Evolutionary conservation across 345 rosid species (phyloP).

Genomic region (Mangifera indica): DNA sequence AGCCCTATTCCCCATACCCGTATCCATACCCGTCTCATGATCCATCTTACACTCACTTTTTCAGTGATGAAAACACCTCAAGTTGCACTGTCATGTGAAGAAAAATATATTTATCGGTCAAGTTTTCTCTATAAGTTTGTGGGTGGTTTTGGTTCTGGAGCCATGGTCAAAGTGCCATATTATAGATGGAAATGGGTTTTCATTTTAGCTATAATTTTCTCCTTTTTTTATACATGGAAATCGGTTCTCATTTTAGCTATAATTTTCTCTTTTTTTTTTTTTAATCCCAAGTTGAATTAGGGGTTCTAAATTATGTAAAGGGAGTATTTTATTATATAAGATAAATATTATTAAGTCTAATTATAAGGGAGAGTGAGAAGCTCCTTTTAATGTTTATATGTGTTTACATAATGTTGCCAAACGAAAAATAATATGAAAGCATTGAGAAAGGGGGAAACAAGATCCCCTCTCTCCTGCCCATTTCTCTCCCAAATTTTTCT

Average conservation of each 20-base stretch:
- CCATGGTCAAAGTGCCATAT: constrained; percentile 40
- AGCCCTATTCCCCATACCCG: constrained; percentile 44
- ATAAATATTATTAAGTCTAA: constrained; percentile 25
- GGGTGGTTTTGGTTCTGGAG: constrained; percentile 9
- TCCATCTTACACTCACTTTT: constrained; percentile 48
- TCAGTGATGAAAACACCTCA: constrained; percentile 87
- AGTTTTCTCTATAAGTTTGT: background rate
- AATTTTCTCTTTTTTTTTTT: constrained; percentile 11
- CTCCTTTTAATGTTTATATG: constrained; percentile 49
- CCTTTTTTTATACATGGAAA: background rate
- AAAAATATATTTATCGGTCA: background rate
- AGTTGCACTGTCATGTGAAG: constrained; percentile 85
- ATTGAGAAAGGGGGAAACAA: constrained; percentile 12
- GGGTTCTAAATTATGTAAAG: constrained; percentile 39
- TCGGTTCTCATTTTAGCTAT: constrained; percentile 8
- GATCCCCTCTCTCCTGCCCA: constrained; percentile 21
- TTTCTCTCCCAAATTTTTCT: constrained; percentile 17
- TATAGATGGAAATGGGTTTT: constrained; percentile 54
- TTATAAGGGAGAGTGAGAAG: constrained; percentile 24
- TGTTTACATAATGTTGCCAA: constrained; percentile 41
- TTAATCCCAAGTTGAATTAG: constrained; percentile 41
- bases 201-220: constrained; percentile 27
- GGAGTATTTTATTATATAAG: constrained; percentile 45
- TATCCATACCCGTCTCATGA: constrained; percentile 35
- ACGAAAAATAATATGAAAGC: constrained; percentile 22